Percentiles rank a stretch among this genome's conserved stretches.
These are phyloP conservation scores for Clarireedia sp. DNA, from an alignment of 2,329 filamentous ascomycete genomes.

Conservation along the genomic window DNA sequence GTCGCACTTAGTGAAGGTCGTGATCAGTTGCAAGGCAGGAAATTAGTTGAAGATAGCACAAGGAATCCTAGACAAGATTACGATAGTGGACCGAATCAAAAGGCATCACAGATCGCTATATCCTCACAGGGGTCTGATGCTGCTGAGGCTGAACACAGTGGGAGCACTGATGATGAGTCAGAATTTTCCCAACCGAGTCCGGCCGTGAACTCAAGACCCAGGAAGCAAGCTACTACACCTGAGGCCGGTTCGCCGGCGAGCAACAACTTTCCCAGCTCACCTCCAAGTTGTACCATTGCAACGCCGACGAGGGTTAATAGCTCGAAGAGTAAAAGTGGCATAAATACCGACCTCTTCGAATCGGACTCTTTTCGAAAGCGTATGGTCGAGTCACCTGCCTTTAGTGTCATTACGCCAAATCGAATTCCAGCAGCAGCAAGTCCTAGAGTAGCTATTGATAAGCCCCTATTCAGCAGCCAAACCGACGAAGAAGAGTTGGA, in stretches of 20 bases:
- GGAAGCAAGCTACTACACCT: not conserved
- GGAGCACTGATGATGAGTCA: not conserved
- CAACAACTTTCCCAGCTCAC: not conserved
- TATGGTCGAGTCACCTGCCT: not conserved
- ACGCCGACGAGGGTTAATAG: not conserved
- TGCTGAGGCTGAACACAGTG: not conserved
- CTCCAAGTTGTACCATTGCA: not conserved
- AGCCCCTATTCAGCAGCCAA: constrained; percentile 5
- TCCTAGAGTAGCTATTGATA: not conserved
- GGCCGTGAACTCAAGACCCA: not conserved
- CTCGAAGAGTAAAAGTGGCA: not conserved
- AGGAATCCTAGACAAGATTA: too few species aligned
- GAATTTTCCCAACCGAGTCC: not conserved
- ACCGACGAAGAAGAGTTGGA: constrained; percentile 22
- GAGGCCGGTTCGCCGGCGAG: too few species aligned
- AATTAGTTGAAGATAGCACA: too few species aligned
- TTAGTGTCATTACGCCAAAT: not conserved
- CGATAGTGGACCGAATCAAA: too few species aligned
- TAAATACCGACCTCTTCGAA: not conserved
- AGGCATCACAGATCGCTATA: too few species aligned
- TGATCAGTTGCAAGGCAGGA: too few species aligned
- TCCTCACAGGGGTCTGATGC: not conserved
- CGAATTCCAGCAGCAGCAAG: not conserved
- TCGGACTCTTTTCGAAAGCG: not conserved
- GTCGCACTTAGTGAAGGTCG: too few species aligned